Base-by-base conservation (phyloP, 148 eudicot genomes). In the Agrostemma githago region DNA sequence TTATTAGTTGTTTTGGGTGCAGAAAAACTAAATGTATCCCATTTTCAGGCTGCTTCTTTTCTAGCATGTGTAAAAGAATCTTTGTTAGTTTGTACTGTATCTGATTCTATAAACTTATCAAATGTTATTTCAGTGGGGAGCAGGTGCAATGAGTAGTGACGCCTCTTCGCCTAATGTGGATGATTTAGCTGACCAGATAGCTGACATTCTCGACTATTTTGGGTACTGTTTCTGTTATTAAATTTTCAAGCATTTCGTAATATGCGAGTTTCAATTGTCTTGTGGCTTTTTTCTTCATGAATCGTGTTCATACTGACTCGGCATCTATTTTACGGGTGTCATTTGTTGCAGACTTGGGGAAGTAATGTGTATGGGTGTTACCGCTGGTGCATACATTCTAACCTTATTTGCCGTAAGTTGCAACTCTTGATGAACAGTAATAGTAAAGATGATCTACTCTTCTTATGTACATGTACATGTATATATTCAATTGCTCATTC, bases 311-410 rank as follows among this genome's bases (percentile, higher is more conserved):
- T 26, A 26, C 39, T 62, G 34, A 62, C 37, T n/a, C n/a, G n/a
- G n/a, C n/a, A n/a, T n/a, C n/a, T 62, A 40, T 5, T 37, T 34
- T 6, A 40, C 42, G 26, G 68, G 59, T 9, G 16, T 62, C 39
- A 63, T 53, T 60, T 66, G 68, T 71, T 73, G 34, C 84, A 94
- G 98, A 79, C 90, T 94, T 69, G 90, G 90, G 70, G 81, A 87
- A 46, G 97, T 90, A 73, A 87, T 94, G 97, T 89, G 92, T 78
- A 82, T 94, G 95, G 98, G 98, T 4, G 97, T 90, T 73, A 94
- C 96, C 46, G 92, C 98, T 71, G 98, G 98, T 80, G 97, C 97
- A 73, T 94, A 94, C 79, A 83, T 94, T 73, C 81, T 94, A 37
- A 87, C 93, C 68, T 83, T 88, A 21, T 94, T 94, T 85, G 96